Conservation (phyloP, 257 asterid species). For the Nicotiana noctiflora region DNA sequence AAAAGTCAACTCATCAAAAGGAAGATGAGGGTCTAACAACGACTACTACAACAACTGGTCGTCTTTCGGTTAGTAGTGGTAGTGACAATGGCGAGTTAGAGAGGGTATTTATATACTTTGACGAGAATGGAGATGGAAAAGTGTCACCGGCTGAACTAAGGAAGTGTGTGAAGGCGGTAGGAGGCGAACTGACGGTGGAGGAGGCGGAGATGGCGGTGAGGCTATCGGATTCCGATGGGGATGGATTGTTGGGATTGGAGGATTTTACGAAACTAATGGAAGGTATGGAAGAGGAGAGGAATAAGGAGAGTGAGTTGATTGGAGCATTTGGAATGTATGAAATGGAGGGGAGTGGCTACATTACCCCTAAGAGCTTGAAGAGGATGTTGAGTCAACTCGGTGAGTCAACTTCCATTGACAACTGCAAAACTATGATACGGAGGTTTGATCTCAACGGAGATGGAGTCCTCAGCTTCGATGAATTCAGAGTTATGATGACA, state of each 20-base stretch:
- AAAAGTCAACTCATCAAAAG: not conserved
- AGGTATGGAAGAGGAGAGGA: conserved; percentile 44
- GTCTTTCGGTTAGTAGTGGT: not conserved
- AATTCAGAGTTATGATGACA: conserved; percentile 52
- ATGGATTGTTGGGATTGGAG: conserved; percentile 42
- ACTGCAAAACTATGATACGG: conserved; percentile 47
- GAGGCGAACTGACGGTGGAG: conserved; percentile 21
- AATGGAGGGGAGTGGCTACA: conserved; percentile 45
- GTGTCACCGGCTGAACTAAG: not conserved
- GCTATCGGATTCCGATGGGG: conserved; percentile 48
- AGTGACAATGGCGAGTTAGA: not conserved
- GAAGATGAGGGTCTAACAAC: not conserved
- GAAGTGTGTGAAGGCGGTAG: not conserved
- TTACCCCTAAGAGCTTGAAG: conserved; percentile 51
- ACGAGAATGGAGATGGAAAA: conserved; percentile 10
- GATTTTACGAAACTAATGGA: conserved; percentile 44
- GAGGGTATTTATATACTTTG: conserved; percentile 7
- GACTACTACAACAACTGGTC: not conserved
- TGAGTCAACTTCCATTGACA: conserved; percentile 34
- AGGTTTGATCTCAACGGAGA: conserved; percentile 49
- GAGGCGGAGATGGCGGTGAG: conserved; percentile 41
- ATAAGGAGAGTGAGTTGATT: conserved; percentile 26
- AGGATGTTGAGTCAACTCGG: conserved; percentile 54
- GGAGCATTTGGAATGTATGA: conserved; percentile 53
- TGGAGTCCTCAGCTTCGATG: conserved; percentile 51